A percentile compares a stretch with the other conserved stretches of the same genome.
Conservation (phyloP, 345 rosid genomes). For the Aegle marmelos region DNA sequence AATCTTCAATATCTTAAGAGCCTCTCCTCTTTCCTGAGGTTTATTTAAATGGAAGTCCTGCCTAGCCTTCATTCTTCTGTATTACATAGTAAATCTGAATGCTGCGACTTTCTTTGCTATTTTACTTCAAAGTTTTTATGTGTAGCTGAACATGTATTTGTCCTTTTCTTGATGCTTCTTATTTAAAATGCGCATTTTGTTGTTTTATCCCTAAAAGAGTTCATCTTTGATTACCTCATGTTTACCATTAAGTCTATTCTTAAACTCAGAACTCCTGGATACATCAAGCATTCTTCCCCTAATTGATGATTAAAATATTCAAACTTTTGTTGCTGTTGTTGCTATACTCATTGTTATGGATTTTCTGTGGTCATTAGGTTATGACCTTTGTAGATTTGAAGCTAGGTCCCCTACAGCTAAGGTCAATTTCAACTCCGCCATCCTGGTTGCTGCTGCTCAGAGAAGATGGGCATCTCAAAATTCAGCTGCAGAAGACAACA, state of each 20-base stretch:
- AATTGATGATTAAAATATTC: neutral
- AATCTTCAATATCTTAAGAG: neutral
- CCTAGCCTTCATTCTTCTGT: neutral
- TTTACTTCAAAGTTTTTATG: neutral
- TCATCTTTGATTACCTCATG: neutral
- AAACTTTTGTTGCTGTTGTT: neutral
- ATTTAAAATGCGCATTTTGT: neutral
- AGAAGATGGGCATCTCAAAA: constrained; percentile 67
- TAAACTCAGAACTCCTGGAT: neutral
- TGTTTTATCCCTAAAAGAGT: neutral
- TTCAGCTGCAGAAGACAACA: constrained; percentile 44
- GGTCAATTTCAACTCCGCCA: constrained; percentile 21
- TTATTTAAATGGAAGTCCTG: neutral
- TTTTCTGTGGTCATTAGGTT: constrained; percentile 35
- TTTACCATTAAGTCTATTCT: neutral
- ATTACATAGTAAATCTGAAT: neutral
- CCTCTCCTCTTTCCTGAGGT: neutral
- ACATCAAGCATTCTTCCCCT: neutral
- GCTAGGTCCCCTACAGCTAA: constrained; percentile 30
- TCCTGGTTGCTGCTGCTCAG: constrained; percentile 24
- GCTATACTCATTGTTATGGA: neutral
- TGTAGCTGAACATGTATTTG: neutral
- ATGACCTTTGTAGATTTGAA: constrained; percentile 27
- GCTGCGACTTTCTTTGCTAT: neutral
- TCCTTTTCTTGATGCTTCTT: neutral